Base-by-base conservation (phyloP, 2,329 filamentous ascomycete species). In the Phialocephala sp. region DNA sequence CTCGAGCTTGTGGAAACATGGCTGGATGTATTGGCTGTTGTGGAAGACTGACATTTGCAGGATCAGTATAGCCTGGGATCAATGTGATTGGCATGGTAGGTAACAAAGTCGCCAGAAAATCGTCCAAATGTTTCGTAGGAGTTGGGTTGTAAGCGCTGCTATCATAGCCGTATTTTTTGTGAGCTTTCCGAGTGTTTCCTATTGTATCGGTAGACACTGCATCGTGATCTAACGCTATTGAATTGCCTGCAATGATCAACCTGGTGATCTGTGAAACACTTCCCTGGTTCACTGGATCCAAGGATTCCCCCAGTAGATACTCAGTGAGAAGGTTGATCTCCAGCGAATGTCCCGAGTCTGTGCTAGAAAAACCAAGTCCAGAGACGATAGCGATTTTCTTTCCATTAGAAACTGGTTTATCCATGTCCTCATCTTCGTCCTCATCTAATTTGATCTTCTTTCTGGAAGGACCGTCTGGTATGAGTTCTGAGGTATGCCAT, bases 161-260 rank as follows among this genome's bases (percentile, higher is more conserved):
- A 77, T 99, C 95, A 80, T 98, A 98, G 66, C 95, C 94, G 79
- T 97, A 98, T 76, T 96, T 97, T 77, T 93, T 97, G 59, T 83
- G 79, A 72, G 67, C 80, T 68, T 77, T 77, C 15, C 75, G 68
- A 15, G 70, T 72, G 52, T 76, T 75, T n/a, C 73, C 72, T 52
- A 72, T 72, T 1, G 71, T 74, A 54, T 76, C 72, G 41, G 76
- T 72, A 15, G 69, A 68, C 9, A 70, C 62, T 20, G 70, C 68
- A 35, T 76, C 74, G 6, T 68, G 56, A 43, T 75, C 73, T 4
- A 70, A 56, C 78, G 75, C 2, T 59, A 98, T 88, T 1, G 93
- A 97, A 79, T 98, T 94, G 47, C 95, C 95, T 0, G 94, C 94
- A 71, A 99, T 92, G 70, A 99, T 88, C 22, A 99, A 85, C 18